Percentiles rank a stretch among this genome's conserved stretches.
phyloP scores from a whole-genome alignment of 108 stramenopile species.

The Pseudonitzschia multistriata region DNA sequence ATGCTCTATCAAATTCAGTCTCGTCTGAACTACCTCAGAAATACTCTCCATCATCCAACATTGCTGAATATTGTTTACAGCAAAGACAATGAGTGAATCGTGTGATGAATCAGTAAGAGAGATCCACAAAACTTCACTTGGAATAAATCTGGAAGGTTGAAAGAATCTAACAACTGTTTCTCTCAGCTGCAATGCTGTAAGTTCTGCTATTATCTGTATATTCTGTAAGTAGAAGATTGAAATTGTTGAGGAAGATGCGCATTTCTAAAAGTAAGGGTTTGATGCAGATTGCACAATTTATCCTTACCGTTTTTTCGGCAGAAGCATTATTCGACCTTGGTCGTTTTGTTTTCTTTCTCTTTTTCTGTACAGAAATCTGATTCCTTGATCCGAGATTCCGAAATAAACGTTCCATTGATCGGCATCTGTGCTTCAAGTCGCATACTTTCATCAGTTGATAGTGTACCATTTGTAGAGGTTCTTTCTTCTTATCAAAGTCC shows the following conservation, averaged over 20 bases:
- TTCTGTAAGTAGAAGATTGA: neutral
- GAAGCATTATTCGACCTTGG: neutral
- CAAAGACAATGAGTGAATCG: conserved; percentile 14
- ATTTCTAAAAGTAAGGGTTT: too few relatives aligned
- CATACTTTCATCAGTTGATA: conserved; percentile 35
- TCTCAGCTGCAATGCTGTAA: neutral
- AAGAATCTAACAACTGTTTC: neutral
- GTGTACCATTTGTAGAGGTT: conserved; percentile 22
- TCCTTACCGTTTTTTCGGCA: conserved; percentile 6
- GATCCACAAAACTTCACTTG: conserved; percentile 15
- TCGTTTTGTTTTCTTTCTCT: neutral
- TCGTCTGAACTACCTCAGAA: conserved; percentile 6
- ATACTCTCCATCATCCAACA: neutral
- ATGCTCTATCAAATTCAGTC: conserved; percentile 21
- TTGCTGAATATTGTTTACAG: neutral
- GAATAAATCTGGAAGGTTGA: neutral
- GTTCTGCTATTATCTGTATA: conserved; percentile 5
- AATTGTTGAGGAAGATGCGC: too few relatives aligned
- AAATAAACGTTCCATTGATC: conserved; percentile 19
- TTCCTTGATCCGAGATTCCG: conserved; percentile 5
- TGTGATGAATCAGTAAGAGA: conserved; percentile 22
- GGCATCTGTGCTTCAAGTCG: conserved; percentile 17
- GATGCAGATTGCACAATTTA: too few relatives aligned
- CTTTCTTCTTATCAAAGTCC: neutral
- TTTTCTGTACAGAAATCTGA: neutral